phyloP scores from a whole-genome alignment of 2,329 filamentous ascomycete species.

The Emergomyces africanus region DNA sequence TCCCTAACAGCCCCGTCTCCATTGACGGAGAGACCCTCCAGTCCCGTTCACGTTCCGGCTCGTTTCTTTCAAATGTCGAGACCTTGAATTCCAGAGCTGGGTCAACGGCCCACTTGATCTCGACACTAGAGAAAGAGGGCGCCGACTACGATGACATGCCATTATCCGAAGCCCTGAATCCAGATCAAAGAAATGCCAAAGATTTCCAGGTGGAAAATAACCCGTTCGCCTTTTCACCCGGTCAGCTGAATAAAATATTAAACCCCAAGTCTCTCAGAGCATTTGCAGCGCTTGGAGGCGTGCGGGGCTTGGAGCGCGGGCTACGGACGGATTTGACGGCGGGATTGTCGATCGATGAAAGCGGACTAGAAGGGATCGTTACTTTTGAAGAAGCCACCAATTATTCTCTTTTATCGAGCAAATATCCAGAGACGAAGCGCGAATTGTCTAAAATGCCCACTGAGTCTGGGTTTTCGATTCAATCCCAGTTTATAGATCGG shows the following conservation, averaged over 20 bases:
- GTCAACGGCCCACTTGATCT: conserved; percentile 18
- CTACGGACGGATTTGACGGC: conserved; percentile 57
- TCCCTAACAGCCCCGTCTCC: conserved; percentile 9
- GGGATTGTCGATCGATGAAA: conserved; percentile 68
- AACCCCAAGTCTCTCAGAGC: conserved; percentile 79
- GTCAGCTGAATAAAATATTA: conserved; percentile 73
- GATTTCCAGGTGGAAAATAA: conserved; percentile 69
- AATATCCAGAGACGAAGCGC: conserved; percentile 7
- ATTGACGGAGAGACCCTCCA: conserved; percentile 33
- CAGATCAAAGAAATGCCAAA: conserved; percentile 61
- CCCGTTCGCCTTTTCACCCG: conserved; percentile 66
- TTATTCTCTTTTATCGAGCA: conserved; percentile 1
- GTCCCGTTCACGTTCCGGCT: conserved; percentile 31
- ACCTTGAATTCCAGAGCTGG: conserved; percentile 23
- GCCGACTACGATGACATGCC: conserved; percentile 25
- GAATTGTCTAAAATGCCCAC: conserved; percentile 7
- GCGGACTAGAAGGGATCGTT: conserved; percentile 48
- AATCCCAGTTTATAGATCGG: conserved; percentile 41
- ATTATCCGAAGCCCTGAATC: conserved; percentile 50
- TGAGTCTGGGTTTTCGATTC: conserved; percentile 2
- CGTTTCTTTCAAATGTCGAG: conserved; percentile 25
- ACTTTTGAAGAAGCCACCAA: conserved; percentile 57
- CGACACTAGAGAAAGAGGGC: conserved; percentile 11
- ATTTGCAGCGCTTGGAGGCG: conserved; percentile 67
- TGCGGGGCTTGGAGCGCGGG: conserved; percentile 66